phyloP scores from a whole-genome alignment of 2,329 filamentous ascomycete genomes.

The Colletotrichum sublineola region DNA sequence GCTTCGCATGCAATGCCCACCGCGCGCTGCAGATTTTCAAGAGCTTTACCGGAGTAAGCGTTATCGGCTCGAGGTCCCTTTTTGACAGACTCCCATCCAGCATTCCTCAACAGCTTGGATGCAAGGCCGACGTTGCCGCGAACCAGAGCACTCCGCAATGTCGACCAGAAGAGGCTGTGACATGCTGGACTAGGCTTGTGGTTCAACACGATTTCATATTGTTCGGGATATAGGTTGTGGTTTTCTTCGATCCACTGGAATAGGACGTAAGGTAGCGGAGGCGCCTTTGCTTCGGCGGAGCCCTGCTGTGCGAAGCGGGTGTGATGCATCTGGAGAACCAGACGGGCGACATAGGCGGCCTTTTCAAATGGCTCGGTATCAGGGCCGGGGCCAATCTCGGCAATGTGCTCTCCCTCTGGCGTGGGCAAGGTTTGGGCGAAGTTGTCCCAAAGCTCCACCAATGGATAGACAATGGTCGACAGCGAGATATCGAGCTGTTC shows the following conservation, averaged over 20 bases:
- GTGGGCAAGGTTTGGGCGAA: slow-evolving; percentile 63
- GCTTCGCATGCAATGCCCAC: slow-evolving; percentile 76
- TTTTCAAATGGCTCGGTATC: slow-evolving; percentile 76
- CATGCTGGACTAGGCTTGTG: slow-evolving; percentile 80
- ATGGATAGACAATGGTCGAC: slow-evolving; percentile 64
- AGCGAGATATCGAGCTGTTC: slow-evolving; percentile 69
- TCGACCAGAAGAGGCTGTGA: slow-evolving; percentile 87
- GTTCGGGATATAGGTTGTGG: slow-evolving; percentile 79
- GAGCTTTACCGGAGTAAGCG: slow-evolving; percentile 80
- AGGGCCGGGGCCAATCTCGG: slow-evolving; percentile 75
- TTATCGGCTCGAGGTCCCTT: slow-evolving; percentile 71
- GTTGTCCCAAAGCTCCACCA: slow-evolving; percentile 69
- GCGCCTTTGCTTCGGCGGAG: slow-evolving; percentile 55
- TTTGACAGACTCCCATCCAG: slow-evolving; percentile 83
- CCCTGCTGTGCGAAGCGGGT: slow-evolving; percentile 58
- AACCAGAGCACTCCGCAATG: slow-evolving; percentile 79
- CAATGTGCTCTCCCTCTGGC: slow-evolving; percentile 66
- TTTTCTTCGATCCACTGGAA: slow-evolving; percentile 85
- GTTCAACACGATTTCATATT: slow-evolving; percentile 74
- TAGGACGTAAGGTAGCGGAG: slow-evolving; percentile 80
- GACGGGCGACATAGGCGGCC: slow-evolving; percentile 81
- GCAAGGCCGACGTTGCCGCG: slow-evolving; percentile 80
- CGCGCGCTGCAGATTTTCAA: slow-evolving; percentile 83
- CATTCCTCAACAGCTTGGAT: slow-evolving; percentile 76
- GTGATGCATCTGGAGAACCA: slow-evolving; percentile 86